Evolutionary conservation across 495 filamentous ascomycete species (phyloP).

Genomic region (Daldinia concentrica): DNA sequence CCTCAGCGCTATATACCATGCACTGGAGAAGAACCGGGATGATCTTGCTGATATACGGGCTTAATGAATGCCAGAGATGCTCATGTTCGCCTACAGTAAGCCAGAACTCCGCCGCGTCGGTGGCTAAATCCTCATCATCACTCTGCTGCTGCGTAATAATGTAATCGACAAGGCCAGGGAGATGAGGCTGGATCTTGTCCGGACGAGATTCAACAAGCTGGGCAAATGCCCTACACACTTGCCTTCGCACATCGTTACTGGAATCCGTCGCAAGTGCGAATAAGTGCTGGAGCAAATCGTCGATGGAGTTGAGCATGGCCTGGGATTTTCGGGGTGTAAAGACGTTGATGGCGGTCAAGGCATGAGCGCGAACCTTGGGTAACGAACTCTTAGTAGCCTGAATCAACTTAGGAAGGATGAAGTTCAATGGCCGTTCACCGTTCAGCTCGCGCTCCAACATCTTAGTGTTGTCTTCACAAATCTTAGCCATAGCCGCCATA

Average conservation of each 20-base stretch:
- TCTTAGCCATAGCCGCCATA: slow-evolving; percentile 90
- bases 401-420: slow-evolving; percentile 91
- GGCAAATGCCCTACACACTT: slow-evolving; percentile 93
- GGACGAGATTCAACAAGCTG: slow-evolving; percentile 90
- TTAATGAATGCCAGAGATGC: slow-evolving; percentile 74
- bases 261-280: slow-evolving; percentile 81
- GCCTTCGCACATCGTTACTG: slow-evolving; percentile 80
- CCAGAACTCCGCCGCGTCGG: slow-evolving; percentile 98
- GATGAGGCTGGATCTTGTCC: slow-evolving; percentile 87
- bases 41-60: slow-evolving; percentile 82
- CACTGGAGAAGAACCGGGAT: slow-evolving; percentile 90
- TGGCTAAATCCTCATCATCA: slow-evolving; percentile 88
- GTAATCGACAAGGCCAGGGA: slow-evolving; percentile 90
- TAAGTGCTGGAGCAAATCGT: slow-evolving; percentile 79
- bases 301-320: slow-evolving; percentile 77
- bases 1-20: slow-evolving; percentile 97
- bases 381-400: slow-evolving; percentile 80
- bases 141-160: slow-evolving; percentile 89
- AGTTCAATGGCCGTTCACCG: slow-evolving; percentile 83
- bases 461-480: slow-evolving; percentile 95
- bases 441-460: slow-evolving; percentile 85
- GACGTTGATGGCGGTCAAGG: slow-evolving; percentile 85
- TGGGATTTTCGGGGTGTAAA: slow-evolving; percentile 86
- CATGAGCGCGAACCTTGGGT: slow-evolving; percentile 77
- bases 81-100: slow-evolving; percentile 90